Conservation (phyloP, 2,329 filamentous ascomycete genomes). For the Cladosporium sp. region DNA sequence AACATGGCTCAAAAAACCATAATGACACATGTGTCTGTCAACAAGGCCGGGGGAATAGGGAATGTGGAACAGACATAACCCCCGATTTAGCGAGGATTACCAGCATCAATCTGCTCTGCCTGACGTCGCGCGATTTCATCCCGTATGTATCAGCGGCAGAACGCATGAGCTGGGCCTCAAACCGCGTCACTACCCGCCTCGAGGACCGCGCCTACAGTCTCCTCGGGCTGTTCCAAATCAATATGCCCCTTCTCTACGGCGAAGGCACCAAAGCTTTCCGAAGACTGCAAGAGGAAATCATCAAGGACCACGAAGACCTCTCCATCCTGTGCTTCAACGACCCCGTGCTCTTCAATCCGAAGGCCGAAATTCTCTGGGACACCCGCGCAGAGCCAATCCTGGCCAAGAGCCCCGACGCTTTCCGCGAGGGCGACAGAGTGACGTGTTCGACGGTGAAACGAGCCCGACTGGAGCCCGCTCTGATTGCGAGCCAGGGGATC, state of each 20-base stretch:
- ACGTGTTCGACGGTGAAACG: too few species aligned
- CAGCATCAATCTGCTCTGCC: too few species aligned
- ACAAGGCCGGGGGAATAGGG: too few species aligned
- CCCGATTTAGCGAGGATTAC: too few species aligned
- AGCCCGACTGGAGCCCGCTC: too few species aligned
- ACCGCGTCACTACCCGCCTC: constrained; percentile 7
- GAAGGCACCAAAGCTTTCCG: constrained; percentile 8
- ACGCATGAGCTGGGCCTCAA: constrained; percentile 13
- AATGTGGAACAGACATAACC: too few species aligned
- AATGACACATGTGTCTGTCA: too few species aligned
- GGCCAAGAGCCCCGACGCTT: too few species aligned
- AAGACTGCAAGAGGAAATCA: constrained; percentile 11
- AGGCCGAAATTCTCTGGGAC: background rate
- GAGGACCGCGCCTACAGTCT: constrained; percentile 43
- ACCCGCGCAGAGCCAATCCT: too few species aligned
- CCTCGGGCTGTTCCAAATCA: constrained; percentile 38
- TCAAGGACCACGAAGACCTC: background rate
- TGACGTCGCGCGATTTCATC: background rate
- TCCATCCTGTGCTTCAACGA: background rate
- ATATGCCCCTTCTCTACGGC: constrained; percentile 41
- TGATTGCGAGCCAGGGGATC: too few species aligned
- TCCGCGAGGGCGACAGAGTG: too few species aligned
- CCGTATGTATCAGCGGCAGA: background rate
- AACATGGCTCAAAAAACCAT: background rate
- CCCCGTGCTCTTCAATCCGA: background rate